phyloP scores from a whole-genome alignment of 805 yeast species.

The Yarrowia porcina region DNA sequence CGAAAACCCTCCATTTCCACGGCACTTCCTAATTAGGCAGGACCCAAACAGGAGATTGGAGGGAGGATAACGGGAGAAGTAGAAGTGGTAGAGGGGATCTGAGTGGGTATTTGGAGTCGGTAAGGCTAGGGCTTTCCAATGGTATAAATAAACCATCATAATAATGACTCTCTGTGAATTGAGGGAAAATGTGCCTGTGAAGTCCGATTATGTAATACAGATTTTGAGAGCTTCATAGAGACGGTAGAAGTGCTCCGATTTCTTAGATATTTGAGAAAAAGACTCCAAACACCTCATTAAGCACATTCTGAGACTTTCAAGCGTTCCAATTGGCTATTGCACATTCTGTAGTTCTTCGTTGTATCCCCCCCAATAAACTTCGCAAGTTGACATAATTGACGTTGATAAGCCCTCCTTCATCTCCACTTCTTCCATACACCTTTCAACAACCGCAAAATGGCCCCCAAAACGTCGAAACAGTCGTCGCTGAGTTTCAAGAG shows the following conservation, averaged over 20 bases:
- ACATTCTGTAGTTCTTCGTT: too few relatives aligned
- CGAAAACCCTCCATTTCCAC: background rate
- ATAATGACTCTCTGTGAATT: background rate
- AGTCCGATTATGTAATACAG: background rate
- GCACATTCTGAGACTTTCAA: too few relatives aligned
- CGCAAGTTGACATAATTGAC: background rate
- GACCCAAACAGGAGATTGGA: constrained; percentile 2
- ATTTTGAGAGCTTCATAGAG: background rate
- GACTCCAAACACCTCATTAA: too few relatives aligned
- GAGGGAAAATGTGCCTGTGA: too few relatives aligned
- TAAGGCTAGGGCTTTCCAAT: background rate
- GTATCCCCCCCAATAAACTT: background rate
- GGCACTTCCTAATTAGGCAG: constrained; percentile 1
- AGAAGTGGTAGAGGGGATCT: too few relatives aligned
- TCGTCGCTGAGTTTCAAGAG: background rate
- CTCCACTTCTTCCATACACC: background rate
- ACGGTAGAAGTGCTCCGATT: background rate
- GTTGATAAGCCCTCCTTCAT: background rate
- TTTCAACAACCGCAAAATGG: background rate
- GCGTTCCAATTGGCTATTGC: too few relatives aligned
- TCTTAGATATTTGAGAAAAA: too few relatives aligned
- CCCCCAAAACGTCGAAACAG: background rate
- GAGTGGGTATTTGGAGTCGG: background rate
- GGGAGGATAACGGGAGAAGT: too few relatives aligned
- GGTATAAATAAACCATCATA: background rate